Percentiles rank a stretch among this genome's conserved stretches.
These are phyloP conservation scores for Coemansia sp. DNA, from an alignment of 192 early-diverging fungal species.

Conservation along the genomic window DNA sequence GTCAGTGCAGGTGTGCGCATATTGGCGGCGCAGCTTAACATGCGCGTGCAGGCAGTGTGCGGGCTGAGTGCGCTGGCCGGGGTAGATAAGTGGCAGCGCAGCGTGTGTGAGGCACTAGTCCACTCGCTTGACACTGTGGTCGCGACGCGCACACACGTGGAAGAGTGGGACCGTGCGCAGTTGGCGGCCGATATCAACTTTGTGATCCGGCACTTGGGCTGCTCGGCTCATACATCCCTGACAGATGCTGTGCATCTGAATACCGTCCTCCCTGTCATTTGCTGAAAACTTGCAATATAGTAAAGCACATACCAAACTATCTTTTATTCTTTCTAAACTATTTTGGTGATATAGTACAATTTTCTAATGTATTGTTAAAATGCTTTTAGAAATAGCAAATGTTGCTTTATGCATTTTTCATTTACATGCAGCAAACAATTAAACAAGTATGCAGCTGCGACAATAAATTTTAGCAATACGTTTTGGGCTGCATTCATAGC, in stretches of 20 bases:
- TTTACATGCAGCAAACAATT: too few relatives aligned
- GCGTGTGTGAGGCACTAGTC: conserved; percentile 9
- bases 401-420: too few relatives aligned
- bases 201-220: conserved; percentile 5
- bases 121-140: not conserved
- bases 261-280: not conserved
- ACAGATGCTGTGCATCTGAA: conserved; percentile 1
- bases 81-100: not conserved
- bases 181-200: conserved; percentile 23
- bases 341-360: too few relatives aligned
- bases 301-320: conserved; percentile 1
- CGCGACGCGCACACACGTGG: not conserved
- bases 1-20: conserved; percentile 13
- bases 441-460: too few relatives aligned
- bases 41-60: conserved; percentile 35
- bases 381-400: too few relatives aligned
- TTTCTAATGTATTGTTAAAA: too few relatives aligned
- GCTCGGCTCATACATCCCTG: not conserved
- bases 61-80: conserved; percentile 16
- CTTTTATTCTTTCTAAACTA: too few relatives aligned
- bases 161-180: conserved; percentile 31
- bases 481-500: too few relatives aligned
- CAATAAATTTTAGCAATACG: too few relatives aligned
- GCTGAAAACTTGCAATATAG: not conserved
- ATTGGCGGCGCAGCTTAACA: conserved; percentile 13